Evolutionary conservation across 495 filamentous ascomycete genomes (phyloP), one percentile per base, ranked within the genome.

Genomic region (Penicillium argentinense): DNA sequence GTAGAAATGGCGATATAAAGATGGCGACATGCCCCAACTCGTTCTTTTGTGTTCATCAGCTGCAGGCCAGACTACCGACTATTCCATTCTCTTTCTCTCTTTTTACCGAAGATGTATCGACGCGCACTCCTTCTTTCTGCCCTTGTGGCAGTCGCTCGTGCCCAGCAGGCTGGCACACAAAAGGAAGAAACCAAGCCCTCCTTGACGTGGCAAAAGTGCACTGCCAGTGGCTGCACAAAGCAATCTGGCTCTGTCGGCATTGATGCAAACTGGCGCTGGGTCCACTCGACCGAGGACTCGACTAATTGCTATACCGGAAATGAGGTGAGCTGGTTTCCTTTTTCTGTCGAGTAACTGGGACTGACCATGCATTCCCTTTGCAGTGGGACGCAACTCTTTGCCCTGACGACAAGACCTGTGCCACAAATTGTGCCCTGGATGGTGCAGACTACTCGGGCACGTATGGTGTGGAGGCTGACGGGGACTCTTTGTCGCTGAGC

Each of bases 291-390:
- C 14, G 60, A 64, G 23, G 71, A 71, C 40, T 79, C 66, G 53
- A 77, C 73, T 51, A 85, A 86, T 67, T 87, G 82, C 77, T 87
- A 84, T 61, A 78, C 71, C 25, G 83, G 80, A 45, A 79, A 76
- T 57, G 9, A 9, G 14, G 33, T 36, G 17, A 36, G 33, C n/a
- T 22, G 33, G n/a, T 12, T 21, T 12, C 66, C 32, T 54, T 66
- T 42, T 48, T 64, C 41, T n/a, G n/a, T n/a, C n/a, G n/a, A n/a
- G n/a, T n/a, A n/a, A n/a, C n/a, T n/a, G n/a, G 17, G 21, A n/a
- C 33, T 36, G 33, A 36, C 17, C 18, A 12, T 26, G 25, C 25
- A 11, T 18, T 36, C 17, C 21, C 9, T 36, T 3, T 18, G n/a
- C 1, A 53, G 22, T 84, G 79, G 79, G 71, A 82, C 56, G 47